Conservation (phyloP, 2,329 filamentous ascomycete species). For the Pseudogymnoascus sp. region DNA sequence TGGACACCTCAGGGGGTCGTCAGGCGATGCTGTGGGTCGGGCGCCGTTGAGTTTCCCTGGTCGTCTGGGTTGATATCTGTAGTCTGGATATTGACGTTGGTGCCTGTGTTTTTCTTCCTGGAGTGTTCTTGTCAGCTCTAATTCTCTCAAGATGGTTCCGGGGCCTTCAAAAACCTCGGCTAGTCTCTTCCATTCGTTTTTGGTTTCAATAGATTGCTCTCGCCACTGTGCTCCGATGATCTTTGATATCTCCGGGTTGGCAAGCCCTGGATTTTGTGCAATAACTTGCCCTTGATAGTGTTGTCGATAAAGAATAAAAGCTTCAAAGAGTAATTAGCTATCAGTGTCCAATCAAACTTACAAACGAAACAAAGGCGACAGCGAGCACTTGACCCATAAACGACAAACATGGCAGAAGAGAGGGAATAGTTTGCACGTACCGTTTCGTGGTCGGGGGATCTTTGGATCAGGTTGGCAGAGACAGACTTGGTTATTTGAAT, state of each 20-base stretch:
- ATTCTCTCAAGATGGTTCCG: background rate
- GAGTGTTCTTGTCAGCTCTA: background rate
- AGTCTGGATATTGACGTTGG: conserved; percentile 82
- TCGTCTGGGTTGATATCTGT: conserved; percentile 72
- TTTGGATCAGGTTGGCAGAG: conserved; percentile 64
- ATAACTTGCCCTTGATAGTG: conserved; percentile 80
- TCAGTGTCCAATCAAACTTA: conserved; percentile 18
- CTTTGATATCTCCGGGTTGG: conserved; percentile 94
- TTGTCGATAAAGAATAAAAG: conserved; percentile 95
- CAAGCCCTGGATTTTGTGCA: conserved; percentile 72
- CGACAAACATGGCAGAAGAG: conserved; percentile 11
- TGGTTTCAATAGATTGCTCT: conserved; percentile 61
- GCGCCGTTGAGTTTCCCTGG: conserved; percentile 23
- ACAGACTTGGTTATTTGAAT: conserved; percentile 42
- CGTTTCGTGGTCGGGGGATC: conserved; percentile 62
- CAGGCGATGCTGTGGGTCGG: conserved; percentile 28
- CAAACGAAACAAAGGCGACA: conserved; percentile 7
- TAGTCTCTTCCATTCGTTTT: conserved; percentile 78
- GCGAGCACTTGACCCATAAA: conserved; percentile 10
- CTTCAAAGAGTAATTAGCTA: conserved; percentile 41
- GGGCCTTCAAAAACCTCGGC: conserved; percentile 53
- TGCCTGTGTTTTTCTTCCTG: conserved; percentile 85
- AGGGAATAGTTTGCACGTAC: conserved; percentile 37
- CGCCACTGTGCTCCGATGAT: conserved; percentile 89
- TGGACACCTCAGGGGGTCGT: conserved; percentile 51